phyloP scores from a whole-genome alignment of 2,329 filamentous ascomycete genomes.

The Coniosporium tulheliwenetii region DNA sequence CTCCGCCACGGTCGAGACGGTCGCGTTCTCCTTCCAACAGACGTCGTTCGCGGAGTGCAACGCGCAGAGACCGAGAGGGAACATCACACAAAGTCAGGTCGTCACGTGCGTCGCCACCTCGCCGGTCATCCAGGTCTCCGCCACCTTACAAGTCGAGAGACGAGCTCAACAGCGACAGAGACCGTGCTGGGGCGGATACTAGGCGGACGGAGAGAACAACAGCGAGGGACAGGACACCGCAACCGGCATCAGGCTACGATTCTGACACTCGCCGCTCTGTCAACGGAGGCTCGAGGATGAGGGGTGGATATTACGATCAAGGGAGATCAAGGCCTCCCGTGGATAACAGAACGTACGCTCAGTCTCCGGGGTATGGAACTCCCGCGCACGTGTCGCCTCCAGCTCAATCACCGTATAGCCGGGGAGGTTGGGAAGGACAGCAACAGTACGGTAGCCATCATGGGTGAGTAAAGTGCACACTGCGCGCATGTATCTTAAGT shows the following conservation, averaged over 20 bases:
- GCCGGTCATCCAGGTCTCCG: conserved; percentile 13
- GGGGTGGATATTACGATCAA: conserved; percentile 16
- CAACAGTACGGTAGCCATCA: conserved; percentile 29
- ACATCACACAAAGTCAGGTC: conserved; percentile 11
- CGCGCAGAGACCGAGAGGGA: conserved; percentile 5
- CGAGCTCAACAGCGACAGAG: not conserved
- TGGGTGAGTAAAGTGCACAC: conserved; percentile 33
- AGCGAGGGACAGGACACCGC: conserved; percentile 4
- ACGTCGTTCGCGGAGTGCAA: conserved; percentile 11
- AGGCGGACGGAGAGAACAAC: not conserved
- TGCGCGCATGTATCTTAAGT: conserved; percentile 7
- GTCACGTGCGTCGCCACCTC: conserved; percentile 11
- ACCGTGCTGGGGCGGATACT: too few species aligned
- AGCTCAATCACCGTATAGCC: conserved; percentile 43
- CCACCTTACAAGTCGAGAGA: conserved; percentile 7
- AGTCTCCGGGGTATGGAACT: conserved; percentile 42
- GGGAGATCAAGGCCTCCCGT: conserved; percentile 23
- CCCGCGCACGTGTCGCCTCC: conserved; percentile 47
- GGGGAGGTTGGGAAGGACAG: conserved; percentile 37
- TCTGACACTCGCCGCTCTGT: conserved; percentile 15
- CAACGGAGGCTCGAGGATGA: conserved; percentile 17
- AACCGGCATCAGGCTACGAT: conserved; percentile 13
- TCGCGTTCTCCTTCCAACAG: conserved; percentile 12
- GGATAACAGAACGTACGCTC: conserved; percentile 33
- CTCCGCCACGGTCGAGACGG: conserved; percentile 14